Conservation (phyloP, 768 basidiomycete genomes). For the Russula olivacea region DNA sequence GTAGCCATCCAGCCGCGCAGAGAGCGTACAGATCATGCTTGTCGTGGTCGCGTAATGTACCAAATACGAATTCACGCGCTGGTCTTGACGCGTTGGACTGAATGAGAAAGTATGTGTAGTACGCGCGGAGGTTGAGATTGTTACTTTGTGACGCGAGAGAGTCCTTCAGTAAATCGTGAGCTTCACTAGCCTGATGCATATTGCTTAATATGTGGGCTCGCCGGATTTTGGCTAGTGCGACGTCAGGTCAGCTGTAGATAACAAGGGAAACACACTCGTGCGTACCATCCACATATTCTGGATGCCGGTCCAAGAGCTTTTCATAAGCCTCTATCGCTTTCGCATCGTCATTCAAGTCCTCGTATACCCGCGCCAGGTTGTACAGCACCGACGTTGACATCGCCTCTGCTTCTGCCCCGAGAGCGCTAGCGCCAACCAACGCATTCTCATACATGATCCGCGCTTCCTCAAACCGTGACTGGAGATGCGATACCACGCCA, state of each 20-base stretch:
- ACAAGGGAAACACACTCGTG: background rate
- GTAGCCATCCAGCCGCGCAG: conserved; percentile 82
- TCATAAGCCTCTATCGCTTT: conserved; percentile 83
- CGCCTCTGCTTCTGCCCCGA: conserved; percentile 51
- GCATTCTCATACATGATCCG: conserved; percentile 67
- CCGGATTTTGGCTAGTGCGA: conserved; percentile 76
- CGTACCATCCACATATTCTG: conserved; percentile 94
- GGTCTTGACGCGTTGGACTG: conserved; percentile 62
- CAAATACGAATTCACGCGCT: conserved; percentile 86
- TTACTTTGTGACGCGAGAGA: conserved; percentile 68
- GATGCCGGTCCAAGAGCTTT: conserved; percentile 82
- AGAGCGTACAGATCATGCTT: conserved; percentile 87
- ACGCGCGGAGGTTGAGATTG: conserved; percentile 86
- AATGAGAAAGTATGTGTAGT: conserved; percentile 89
- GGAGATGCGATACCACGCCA: conserved; percentile 67
- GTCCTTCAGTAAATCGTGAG: conserved; percentile 87
- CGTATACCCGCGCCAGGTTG: conserved; percentile 89
- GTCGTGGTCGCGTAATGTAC: conserved; percentile 80
- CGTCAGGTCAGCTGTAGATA: background rate
- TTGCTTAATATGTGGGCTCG: conserved; percentile 74
- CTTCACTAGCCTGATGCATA: conserved; percentile 68
- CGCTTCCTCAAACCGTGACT: conserved; percentile 53
- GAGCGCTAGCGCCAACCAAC: conserved; percentile 48
- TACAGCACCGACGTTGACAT: conserved; percentile 81
- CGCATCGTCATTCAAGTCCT: conserved; percentile 67